phyloP scores from a whole-genome alignment of 176 grass and related monocot species.

The sorghum (Sorghum bicolor) region Sorghum_bicolor_NCBIv3 NC_012872.2:6605001-6605500 shows the following conservation, averaged over 20 bases:
- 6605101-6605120: too few species aligned
- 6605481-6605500: constrained; percentile 33
- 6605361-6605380: constrained; percentile 30
- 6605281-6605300: constrained; percentile 27
- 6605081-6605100: too few species aligned
- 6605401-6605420: background rate
- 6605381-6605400: constrained; percentile 25
- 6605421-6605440: background rate
- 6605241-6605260: too few species aligned
- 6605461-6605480: constrained; percentile 17
- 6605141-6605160: too few species aligned
- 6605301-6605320: constrained; percentile 15
- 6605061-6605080: too few species aligned
- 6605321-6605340: constrained; percentile 18
- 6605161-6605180: too few species aligned
- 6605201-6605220: too few species aligned
- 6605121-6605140: too few species aligned
- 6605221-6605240: too few species aligned
- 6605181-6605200: too few species aligned
- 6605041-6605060: too few species aligned
- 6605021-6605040: too few species aligned
- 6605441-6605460: constrained; percentile 25
- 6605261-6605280: constrained; percentile 18
- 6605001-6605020: background rate
- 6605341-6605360: constrained; percentile 41